phyloP scores from a whole-genome alignment of 352 stramenopile species.

The Phytopythium oedochilum region DNA sequence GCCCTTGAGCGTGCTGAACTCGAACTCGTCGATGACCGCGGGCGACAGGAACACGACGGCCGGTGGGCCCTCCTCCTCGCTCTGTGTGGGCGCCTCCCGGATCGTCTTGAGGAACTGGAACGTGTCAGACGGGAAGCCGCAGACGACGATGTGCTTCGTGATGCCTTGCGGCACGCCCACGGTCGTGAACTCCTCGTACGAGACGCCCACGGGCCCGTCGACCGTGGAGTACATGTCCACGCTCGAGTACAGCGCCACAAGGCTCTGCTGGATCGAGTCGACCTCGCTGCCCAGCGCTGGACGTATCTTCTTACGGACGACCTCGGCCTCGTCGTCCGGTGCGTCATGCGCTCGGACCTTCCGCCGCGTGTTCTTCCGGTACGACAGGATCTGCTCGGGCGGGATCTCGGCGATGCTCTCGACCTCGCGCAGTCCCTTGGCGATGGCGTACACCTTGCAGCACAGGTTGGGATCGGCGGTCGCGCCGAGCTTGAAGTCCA shows the following conservation, averaged over 20 bases:
- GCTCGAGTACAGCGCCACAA: slow-evolving; percentile 47
- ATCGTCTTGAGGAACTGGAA: slow-evolving; percentile 74
- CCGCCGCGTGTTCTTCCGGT: slow-evolving; percentile 61
- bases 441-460: slow-evolving; percentile 77
- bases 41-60: slow-evolving; percentile 58
- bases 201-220: slow-evolving; percentile 15
- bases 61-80: slow-evolving; percentile 33
- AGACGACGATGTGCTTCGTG: slow-evolving; percentile 61
- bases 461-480: slow-evolving; percentile 73
- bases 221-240: slow-evolving; percentile 22
- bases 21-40: slow-evolving; percentile 41
- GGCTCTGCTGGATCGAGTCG: slow-evolving; percentile 46
- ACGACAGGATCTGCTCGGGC: slow-evolving; percentile 68
- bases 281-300: slow-evolving; percentile 55
- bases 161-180: slow-evolving; percentile 35
- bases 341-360: slow-evolving; percentile 45
- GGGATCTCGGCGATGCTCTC: slow-evolving; percentile 58
- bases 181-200: slow-evolving; percentile 52
- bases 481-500: slow-evolving; percentile 73
- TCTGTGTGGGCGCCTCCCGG: slow-evolving; percentile 36
- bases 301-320: slow-evolving; percentile 47
- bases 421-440: slow-evolving; percentile 46
- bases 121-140: slow-evolving; percentile 54
- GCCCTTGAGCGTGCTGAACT: slow-evolving; percentile 42
- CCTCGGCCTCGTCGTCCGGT: slow-evolving; percentile 15